A percentile compares a stretch with the other conserved stretches of the same genome.
Evolutionary conservation across 768 basidiomycete genomes (phyloP).

Genomic region (Mycena maculata): DNA sequence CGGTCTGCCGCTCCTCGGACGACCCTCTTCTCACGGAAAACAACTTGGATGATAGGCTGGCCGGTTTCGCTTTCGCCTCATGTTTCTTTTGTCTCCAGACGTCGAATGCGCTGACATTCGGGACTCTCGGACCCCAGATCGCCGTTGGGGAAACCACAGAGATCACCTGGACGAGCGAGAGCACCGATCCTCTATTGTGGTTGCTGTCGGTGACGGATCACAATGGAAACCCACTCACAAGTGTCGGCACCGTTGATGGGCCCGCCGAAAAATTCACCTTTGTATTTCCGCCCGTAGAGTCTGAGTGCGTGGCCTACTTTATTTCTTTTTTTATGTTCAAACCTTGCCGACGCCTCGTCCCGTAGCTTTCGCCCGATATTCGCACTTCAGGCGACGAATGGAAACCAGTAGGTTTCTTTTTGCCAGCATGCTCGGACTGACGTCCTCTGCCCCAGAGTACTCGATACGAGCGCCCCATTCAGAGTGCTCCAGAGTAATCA

Average conservation of each 20-base stretch:
- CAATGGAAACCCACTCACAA: neutral
- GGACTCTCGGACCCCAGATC: neutral
- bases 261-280: neutral
- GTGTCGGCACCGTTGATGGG: neutral
- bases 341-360: neutral
- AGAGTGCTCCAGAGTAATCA: too few relatives aligned
- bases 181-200: constrained; percentile 1
- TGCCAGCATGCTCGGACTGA: too few relatives aligned
- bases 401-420: neutral
- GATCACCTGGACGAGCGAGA: constrained; percentile 4
- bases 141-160: neutral
- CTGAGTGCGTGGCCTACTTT: neutral
- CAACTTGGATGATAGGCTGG: neutral
- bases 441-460: neutral
- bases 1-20: too few relatives aligned
- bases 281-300: neutral
- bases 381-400: neutral
- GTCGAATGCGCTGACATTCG: neutral
- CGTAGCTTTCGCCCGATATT: neutral
- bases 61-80: neutral
- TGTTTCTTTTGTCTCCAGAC: neutral
- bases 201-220: neutral
- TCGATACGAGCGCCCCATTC: constrained; percentile 2
- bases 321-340: neutral
- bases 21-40: too few relatives aligned